Conservation (phyloP, 2,329 filamentous ascomycete genomes). For the Aureobasidium sp. region DNA sequence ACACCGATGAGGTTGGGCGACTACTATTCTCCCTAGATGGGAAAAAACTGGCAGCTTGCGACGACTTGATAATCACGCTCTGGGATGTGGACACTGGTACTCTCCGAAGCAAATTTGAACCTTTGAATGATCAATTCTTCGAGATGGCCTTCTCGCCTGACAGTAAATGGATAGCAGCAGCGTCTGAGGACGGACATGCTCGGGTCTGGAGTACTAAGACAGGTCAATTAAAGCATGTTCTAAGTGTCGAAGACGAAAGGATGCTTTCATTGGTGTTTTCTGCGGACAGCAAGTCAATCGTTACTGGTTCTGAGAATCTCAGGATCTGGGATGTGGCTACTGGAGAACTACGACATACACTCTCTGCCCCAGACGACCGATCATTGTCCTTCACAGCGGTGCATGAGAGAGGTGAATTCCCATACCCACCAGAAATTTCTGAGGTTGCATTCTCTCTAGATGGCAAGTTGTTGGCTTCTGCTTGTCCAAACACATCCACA, state of each 20-base stretch:
- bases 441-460: not conserved
- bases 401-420: not conserved
- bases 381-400: not conserved
- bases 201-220: not conserved
- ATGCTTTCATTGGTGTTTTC: not conserved
- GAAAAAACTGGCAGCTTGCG: not conserved
- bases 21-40: not conserved
- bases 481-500: not conserved
- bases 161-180: not conserved
- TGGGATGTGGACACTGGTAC: not conserved
- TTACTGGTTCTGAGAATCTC: not conserved
- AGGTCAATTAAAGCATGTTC: not conserved
- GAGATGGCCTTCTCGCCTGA: not conserved
- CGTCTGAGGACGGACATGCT: not conserved
- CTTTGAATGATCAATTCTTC: not conserved
- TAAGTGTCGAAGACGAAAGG: not conserved
- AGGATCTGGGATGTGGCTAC: not conserved
- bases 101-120: not conserved
- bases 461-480: not conserved
- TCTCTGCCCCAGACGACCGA: not conserved
- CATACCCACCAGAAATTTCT: not conserved
- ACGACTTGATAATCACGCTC: not conserved
- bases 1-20: not conserved
- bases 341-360: not conserved
- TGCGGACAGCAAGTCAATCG: not conserved